Conservation (phyloP, 306 rosid species). For the Glycine soja region DNA sequence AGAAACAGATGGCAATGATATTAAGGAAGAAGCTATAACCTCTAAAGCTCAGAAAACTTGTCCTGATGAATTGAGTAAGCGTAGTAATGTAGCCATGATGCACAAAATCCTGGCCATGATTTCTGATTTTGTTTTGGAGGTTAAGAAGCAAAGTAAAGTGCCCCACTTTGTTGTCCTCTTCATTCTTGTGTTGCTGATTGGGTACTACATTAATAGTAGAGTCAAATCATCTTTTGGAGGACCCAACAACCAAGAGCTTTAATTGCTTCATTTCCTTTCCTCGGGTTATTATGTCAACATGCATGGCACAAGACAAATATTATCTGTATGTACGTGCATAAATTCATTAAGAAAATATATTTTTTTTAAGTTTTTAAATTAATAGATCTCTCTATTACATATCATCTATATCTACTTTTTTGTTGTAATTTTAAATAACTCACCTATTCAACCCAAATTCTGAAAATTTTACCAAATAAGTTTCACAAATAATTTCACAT, state of each 20-base stretch:
- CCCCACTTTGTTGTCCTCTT: not conserved
- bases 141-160: slow-evolving; percentile 43
- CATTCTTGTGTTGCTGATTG: slow-evolving; percentile 39
- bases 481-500: too few species aligned
- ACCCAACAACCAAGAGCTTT: slow-evolving; percentile 28
- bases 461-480: too few species aligned
- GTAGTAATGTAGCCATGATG: not conserved
- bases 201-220: slow-evolving; percentile 32
- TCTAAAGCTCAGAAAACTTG: not conserved
- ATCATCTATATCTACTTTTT: too few species aligned
- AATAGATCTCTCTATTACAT: too few species aligned
- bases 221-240: slow-evolving; percentile 43
- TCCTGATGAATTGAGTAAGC: not conserved
- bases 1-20: too few species aligned
- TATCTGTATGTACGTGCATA: not conserved
- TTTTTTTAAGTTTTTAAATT: too few species aligned
- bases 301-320: not conserved
- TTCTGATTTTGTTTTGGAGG: slow-evolving; percentile 31
- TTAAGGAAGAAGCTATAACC: not conserved
- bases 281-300: not conserved
- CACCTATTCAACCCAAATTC: too few species aligned
- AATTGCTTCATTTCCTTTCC: not conserved
- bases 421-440: too few species aligned
- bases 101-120: not conserved
- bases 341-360: not conserved